phyloP scores from a whole-genome alignment of 257 asterid genomes.

The Anisodus tanguticus region DNA sequence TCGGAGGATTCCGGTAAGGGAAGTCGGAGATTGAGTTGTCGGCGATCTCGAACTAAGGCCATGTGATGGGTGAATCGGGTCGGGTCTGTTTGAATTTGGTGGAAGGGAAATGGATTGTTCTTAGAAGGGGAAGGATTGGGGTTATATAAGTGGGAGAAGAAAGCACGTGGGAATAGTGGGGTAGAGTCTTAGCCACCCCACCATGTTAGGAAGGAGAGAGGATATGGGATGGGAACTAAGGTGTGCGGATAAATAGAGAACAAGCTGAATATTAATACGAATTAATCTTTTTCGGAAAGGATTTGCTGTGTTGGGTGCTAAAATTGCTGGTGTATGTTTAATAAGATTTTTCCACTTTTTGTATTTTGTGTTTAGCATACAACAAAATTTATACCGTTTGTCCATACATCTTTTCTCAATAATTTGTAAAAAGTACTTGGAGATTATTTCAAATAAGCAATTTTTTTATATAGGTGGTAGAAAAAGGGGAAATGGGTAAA shows the following conservation, averaged over 20 bases:
- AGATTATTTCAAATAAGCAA: too few relatives aligned
- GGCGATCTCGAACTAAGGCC: constrained; percentile 85
- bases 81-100: constrained; percentile 29
- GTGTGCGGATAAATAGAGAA: neutral
- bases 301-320: neutral
- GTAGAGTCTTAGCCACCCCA: constrained; percentile 6
- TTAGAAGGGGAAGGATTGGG: neutral
- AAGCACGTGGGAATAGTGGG: constrained; percentile 53
- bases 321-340: neutral
- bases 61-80: constrained; percentile 35
- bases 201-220: constrained; percentile 26
- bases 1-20: constrained; percentile 69
- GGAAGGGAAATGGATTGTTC: constrained; percentile 10
- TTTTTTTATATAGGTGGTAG: too few relatives aligned
- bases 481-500: too few relatives aligned
- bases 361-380: neutral
- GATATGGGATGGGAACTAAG: neutral
- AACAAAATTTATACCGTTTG: too few relatives aligned
- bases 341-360: neutral
- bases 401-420: too few relatives aligned
- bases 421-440: too few relatives aligned
- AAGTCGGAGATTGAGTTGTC: constrained; percentile 79
- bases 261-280: neutral
- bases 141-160: constrained; percentile 40
- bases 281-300: neutral